Base-by-base conservation (phyloP, 148 eudicot genomes). In the Silene conica region DNA sequence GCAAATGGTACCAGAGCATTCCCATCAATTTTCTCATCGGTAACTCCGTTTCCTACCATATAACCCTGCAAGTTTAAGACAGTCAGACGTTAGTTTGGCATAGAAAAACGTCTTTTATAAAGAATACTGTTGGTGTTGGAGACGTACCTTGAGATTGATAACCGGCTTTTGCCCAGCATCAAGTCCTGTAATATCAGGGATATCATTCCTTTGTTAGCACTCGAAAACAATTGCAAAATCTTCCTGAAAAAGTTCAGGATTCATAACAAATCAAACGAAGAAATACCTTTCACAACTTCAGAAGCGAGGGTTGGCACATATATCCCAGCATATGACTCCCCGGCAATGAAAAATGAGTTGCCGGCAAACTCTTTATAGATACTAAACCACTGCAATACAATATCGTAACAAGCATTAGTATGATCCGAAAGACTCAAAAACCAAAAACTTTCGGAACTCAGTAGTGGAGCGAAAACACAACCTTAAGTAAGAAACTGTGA, bases 291-390 rank as follows among this genome's bases (percentile, higher is more conserved):
- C 11, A 83, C 96, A 13, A 95, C 87, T 87, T 92, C 94, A 77
- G 72, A 74, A 70, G 97, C 82, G 80, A 95, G 91, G 59, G 97
- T 95, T 26, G 99, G 99, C 71, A 95, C 94, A 73, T 95, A 95
- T 18, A 95, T 73, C 78, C 99, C 99, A 77, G 99, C 99, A 81
- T 92, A 95, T 26, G 99, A 95, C 74, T 95, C 99, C 20, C 99
- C 99, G 52, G 88, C 38, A 62, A 95, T 89, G 77, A 81, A 92
- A 83, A 95, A 95, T 16, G 97, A 87, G 79, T 95, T 95, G 15
- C 81, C 70, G 28, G 80, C 87, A 81, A 78, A 95, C 78, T 92
- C 94, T 5, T 88, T 84, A 76, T 90, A 92, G 67, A 95, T 74
- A 63, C 78, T 86, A 52, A 95, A 92, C 99, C 99, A 95, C 99